Base-by-base conservation (phyloP, 371 early-diverging fungal genomes). In the Circinella umbellata region DNA sequence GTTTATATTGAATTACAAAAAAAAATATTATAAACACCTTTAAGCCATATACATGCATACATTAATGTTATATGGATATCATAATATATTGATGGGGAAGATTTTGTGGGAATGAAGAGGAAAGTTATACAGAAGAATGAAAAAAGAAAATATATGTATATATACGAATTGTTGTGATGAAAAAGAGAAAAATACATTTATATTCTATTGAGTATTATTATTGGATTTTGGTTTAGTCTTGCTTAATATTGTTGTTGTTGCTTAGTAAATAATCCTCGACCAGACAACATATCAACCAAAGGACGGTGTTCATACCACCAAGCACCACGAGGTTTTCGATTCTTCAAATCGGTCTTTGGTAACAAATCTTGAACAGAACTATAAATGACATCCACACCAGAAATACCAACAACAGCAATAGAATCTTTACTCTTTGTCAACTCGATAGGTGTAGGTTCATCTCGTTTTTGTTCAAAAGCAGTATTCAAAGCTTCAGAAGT, bases 401-500 rank as follows among this genome's bases (percentile, higher is more conserved):
- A 76, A 66, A 96, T 89, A 63, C 99, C 99, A 51, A 96, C 90
- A 4, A 98, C 94, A 35, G 83, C 84, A 27, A 91, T 90, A 34
- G 94, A 89, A 20, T 88, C 87, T 5, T 81, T 73, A 7, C 70
- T 67, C 48, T 76, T 81, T 39, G 92, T 89, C 72, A 91, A 92
- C 17, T 93, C 92, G 5, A 80, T 75, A 47, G 91, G 92, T 34
- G 76, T 80, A 11, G 42, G 42, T 1, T 11, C 27, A 74, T 61
- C 0, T 63, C 20, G 4, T 79, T 68, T 4, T 54, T 57, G 57
- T 37, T 69, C 72, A 18, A 79, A 69, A 8, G 85, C 78, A 35
- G 64, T 76, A 37, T 76, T 63, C 9, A 87, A 77, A 3, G 73
- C 66, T 14, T 69, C 73, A 18, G 54, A 27, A 1, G 86, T 74